Evolutionary conservation across 2,329 filamentous ascomycete genomes (phyloP), one percentile per base, ranked within the genome.

Genomic region (Sarocladium brachiariae): DNA sequence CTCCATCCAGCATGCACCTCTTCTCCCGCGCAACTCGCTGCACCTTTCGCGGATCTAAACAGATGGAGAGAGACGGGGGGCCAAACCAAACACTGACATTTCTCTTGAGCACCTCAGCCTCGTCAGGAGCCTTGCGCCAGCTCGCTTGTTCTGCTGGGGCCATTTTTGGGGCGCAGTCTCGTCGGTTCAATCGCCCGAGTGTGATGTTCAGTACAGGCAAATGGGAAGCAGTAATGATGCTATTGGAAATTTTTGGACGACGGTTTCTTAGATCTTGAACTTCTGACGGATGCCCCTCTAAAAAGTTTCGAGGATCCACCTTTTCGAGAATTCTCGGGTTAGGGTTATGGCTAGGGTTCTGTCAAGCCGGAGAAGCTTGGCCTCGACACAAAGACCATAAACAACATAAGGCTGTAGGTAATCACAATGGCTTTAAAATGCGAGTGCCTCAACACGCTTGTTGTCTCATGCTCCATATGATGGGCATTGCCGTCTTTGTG

Each of bases 61-160:
- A 7, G 7, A 30, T 7, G 27, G 27, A 7, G 27, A 25, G 21
- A 23, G n/a, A n/a, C n/a, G n/a, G n/a, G n/a, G n/a, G n/a, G n/a
- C n/a, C n/a, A n/a, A n/a, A n/a, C n/a, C n/a, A n/a, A 24, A 27
- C 3, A 57, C 69, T 56, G 67, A 83, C 82, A 67, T 80, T 84
- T 55, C 86, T 79, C 60, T 72, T 70, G 58, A 81, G 75, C 51
- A 81, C 67, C 67, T 85, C 80, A 55, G 78, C 80, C 57, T 72
- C 66, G 53, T 69, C 76, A 49, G 74, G 72, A 59, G 62, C 51
- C 11, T 58, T 61, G 49, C 60, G 63, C 66, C 66, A 68, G 57
- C 54, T 58, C 52, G 67, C 63, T 57, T 59, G 60, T 51, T 64
- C 57, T 52, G 57, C 58, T 53, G 65, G 60, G 56, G 62, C 61